Evolutionary conservation across 768 basidiomycete genomes (phyloP).

Genomic region (Fomitopsis pulvina): DNA sequence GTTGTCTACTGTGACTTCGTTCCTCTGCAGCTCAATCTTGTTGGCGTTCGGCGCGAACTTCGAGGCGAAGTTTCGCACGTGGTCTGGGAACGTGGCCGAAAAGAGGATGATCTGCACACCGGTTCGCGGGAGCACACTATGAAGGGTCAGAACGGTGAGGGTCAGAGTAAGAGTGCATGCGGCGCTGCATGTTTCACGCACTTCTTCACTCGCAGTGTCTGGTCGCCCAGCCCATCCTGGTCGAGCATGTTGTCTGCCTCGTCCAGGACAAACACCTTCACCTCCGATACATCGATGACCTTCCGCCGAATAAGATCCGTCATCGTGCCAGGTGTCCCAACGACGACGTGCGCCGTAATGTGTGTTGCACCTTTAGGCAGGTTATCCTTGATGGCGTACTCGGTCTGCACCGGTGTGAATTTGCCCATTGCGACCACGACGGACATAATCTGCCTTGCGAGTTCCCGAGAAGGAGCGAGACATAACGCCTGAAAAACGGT

Average conservation of each 20-base stretch:
- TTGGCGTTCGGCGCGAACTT: slow-evolving; percentile 94
- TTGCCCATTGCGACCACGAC: slow-evolving; percentile 94
- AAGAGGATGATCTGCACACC: slow-evolving; percentile 86
- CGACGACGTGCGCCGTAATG: slow-evolving; percentile 84
- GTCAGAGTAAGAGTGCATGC: background rate
- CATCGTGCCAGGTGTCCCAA: slow-evolving; percentile 97
- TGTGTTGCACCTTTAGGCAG: slow-evolving; percentile 56
- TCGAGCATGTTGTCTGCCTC: slow-evolving; percentile 99
- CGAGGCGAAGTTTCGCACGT: slow-evolving; percentile 84
- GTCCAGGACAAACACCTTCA: slow-evolving; percentile 93
- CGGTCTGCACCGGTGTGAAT: slow-evolving; percentile 87
- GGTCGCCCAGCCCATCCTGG: slow-evolving; percentile 88
- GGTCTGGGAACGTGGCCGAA: slow-evolving; percentile 96
- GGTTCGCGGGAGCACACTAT: slow-evolving; percentile 50
- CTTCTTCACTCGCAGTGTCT: slow-evolving; percentile 93
- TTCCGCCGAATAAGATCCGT: slow-evolving; percentile 73
- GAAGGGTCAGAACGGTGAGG: background rate
- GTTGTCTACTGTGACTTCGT: slow-evolving; percentile 89
- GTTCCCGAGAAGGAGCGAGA: slow-evolving; percentile 94
- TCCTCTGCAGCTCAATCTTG: slow-evolving; percentile 91
- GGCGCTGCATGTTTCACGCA: slow-evolving; percentile 29
- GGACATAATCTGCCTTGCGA: slow-evolving; percentile 96
- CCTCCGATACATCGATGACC: slow-evolving; percentile 70
- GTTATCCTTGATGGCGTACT: slow-evolving; percentile 92
- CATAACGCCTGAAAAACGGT: slow-evolving; percentile 68